These are phyloP conservation scores for Zygotorulaspora florentina DNA, from an alignment of 805 yeast species.

Conservation along the genomic window DNA sequence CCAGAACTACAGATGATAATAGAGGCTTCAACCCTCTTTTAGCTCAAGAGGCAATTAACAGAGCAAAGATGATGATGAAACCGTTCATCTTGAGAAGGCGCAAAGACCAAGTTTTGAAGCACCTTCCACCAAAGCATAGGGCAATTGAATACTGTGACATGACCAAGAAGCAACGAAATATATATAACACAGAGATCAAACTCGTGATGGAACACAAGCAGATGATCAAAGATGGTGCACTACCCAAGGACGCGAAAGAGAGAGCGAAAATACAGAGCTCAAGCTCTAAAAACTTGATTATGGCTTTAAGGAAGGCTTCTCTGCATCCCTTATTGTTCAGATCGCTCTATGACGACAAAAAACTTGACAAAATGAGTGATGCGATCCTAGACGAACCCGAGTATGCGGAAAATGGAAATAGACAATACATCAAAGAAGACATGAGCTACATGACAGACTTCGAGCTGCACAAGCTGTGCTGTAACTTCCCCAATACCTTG, in stretches of 20 bases:
- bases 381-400: constrained; percentile 77
- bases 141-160: constrained; percentile 62
- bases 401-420: constrained; percentile 68
- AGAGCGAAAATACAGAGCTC: constrained; percentile 36
- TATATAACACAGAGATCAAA: constrained; percentile 60
- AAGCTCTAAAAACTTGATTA: constrained; percentile 59
- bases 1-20: constrained; percentile 57
- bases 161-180: constrained; percentile 46
- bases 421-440: constrained; percentile 77
- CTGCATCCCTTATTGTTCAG: constrained; percentile 88
- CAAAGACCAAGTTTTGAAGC: constrained; percentile 86
- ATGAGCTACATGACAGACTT: constrained; percentile 93
- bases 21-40: constrained; percentile 68
- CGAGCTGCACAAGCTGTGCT: constrained; percentile 74
- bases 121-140: constrained; percentile 75
- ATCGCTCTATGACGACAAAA: constrained; percentile 51
- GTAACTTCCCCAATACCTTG: constrained; percentile 64
- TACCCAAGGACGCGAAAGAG: constrained; percentile 24
- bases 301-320: constrained; percentile 89
- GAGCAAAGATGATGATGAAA: constrained; percentile 97
- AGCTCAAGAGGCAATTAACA: constrained; percentile 84
- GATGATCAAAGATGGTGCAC: constrained; percentile 23
- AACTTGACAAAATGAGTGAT: constrained; percentile 62
- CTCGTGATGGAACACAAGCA: constrained; percentile 35
- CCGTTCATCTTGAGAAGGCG: constrained; percentile 92